Evolutionary conservation across 169 alveolate species (phyloP), one percentile per base, ranked within the genome.

Genomic region (Babesia ovata): DNA sequence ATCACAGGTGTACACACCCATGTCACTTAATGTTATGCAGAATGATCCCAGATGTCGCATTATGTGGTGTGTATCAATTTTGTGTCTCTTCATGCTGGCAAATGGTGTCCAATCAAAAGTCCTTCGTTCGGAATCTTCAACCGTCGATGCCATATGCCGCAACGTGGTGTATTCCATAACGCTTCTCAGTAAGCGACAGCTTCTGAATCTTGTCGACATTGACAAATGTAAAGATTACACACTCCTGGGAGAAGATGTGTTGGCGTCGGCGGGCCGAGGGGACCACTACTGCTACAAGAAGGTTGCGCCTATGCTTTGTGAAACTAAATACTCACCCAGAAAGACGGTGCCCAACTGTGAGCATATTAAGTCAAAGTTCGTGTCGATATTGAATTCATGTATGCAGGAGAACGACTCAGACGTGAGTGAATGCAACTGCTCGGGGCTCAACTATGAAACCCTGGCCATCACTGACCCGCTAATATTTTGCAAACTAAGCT

Each of bases 341-440:
- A 77, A 61, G 24, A 26, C 79, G 21, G 57, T 62, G 33, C 53
- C 66, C 42, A 81, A 81, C 66, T 81, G 88, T 48, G 85, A 72
- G 24, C 88, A 81, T 42, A 81, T 81, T n/a, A 81, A 65, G 74
- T 56, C 59, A 19, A 81, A 81, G 78, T 81, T 81, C 21, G 48
- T 72, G 54, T 44, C 69, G 28, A 81, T 81, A n/a, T 16, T 81
- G 60, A 48, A 53, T 14, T 59, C 65, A 21, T 81, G 88, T 46
- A 29, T 60, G 14, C 24, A 24, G 66, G 75, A 63, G 12, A 49
- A 24, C 4, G 21, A 9, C 3, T 44, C 54, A 4, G 63, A n/a
- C 4, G 29, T 36, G 8, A 56, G 19, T 9, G 85, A 81, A 14
- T 24, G 58, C 42, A 81, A 81, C 74, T 81, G 88, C 54, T 53